Conservation (phyloP, 2,329 filamentous ascomycete genomes). For the Aspergillus aculeatus region DNA sequence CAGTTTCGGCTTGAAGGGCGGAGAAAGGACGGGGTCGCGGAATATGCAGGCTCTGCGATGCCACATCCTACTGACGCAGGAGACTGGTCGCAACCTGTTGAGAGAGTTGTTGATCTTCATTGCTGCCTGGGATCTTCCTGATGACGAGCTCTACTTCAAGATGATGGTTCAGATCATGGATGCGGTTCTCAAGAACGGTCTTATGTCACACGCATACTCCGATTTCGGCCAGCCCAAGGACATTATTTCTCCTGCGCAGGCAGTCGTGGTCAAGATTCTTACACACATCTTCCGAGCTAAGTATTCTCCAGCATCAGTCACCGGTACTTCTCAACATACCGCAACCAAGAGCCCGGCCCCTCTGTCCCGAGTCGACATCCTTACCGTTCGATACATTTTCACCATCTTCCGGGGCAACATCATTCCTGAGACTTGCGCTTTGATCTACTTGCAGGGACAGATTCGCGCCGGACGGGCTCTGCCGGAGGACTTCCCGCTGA, state of each 20-base stretch:
- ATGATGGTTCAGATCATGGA: slow-evolving; percentile 96
- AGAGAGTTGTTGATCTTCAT: slow-evolving; percentile 93
- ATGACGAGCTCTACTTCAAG: slow-evolving; percentile 92
- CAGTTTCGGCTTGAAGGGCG: slow-evolving; percentile 69
- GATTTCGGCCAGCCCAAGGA: slow-evolving; percentile 90
- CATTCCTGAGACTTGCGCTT: slow-evolving; percentile 88
- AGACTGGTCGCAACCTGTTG: slow-evolving; percentile 85
- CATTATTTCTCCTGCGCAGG: slow-evolving; percentile 92
- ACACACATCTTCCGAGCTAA: slow-evolving; percentile 80
- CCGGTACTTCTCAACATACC: slow-evolving; percentile 54
- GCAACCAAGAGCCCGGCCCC: slow-evolving; percentile 57
- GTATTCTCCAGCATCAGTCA: slow-evolving; percentile 48
- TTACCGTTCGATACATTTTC: slow-evolving; percentile 83
- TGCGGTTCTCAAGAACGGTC: slow-evolving; percentile 80
- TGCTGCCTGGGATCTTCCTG: slow-evolving; percentile 92
- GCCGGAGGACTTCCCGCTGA: slow-evolving; percentile 85
- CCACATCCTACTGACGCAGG: slow-evolving; percentile 82
- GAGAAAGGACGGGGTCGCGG: slow-evolving; percentile 57
- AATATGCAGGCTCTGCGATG: slow-evolving; percentile 90
- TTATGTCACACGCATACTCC: slow-evolving; percentile 90
- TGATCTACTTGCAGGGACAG: slow-evolving; percentile 90
- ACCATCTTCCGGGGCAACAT: slow-evolving; percentile 89
- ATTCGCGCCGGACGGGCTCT: slow-evolving; percentile 75
- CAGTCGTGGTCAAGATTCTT: slow-evolving; percentile 84
- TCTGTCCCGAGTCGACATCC: slow-evolving; percentile 56